Base-by-base conservation (phyloP, 225 moss, liverwort and hornwort species). In the Marchantia paleacea region DNA sequence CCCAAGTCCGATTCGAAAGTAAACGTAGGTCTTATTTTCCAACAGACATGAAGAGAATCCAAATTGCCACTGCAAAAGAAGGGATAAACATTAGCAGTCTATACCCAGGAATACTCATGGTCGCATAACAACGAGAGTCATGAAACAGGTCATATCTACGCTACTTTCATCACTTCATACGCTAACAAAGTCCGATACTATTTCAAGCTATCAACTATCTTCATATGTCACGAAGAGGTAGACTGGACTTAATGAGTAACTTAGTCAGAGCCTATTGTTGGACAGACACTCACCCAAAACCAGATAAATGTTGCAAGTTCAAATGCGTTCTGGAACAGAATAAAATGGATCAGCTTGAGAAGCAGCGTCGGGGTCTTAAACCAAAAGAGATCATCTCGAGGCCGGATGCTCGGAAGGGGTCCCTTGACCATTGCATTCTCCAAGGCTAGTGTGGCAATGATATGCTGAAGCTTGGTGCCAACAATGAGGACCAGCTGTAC, bases 381-480 rank as follows among this genome's bases (percentile, higher is more conserved):
- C 94, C 96, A 96, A 79, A 96, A 96, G 48, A 96, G 85, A 64
- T 93, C 89, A 81, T 96, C 93, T 24, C 96, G 86, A 10, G 91
- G 96, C 78, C 86, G 81, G 72, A 96, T 50, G 51, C n/a, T 15
- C 12, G 58, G 24, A 22, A 67, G 75, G 55, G 78, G 84, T 6
- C 71, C 78, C 3, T 52, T 77, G 39, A 60, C 47, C 58, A 74
- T 83, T 0, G 86, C 80, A 29, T 86, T 84, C 87, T 96, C 96
- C 52, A 91, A 65, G 8, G 96, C 94, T 29, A 96, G 82, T 7
- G 88, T 92, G 4, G 92, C 91, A 14, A 96, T 90, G 78, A 94
- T 89, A 72, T 93, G 94, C 76, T 96, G 92, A 31, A 92, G 86
- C 78, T 96, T 96, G 55, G 92, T 84, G 15, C 94, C 96, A 13